Evolutionary conservation across 2,329 filamentous ascomycete species (phyloP), one percentile per base, ranked within the genome.

Genomic region (Epichloe gansuensis): DNA sequence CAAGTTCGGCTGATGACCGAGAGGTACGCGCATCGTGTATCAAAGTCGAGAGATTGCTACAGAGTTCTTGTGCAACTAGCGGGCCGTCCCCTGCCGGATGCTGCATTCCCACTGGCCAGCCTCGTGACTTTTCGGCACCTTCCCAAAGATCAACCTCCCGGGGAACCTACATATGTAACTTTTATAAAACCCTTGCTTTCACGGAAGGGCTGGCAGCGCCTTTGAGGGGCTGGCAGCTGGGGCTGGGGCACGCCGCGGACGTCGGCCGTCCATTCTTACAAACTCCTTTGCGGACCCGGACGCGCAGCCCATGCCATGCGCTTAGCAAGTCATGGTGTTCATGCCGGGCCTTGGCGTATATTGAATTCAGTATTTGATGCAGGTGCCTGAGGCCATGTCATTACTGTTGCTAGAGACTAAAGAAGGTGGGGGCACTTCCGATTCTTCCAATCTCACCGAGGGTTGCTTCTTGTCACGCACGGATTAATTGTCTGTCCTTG

Each of bases 51-150:
- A 23, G 42, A 44, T 44, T 44, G 17, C 21, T 25, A 25, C 23
- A 4, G 23, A 11, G 28, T 31, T 9, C 28, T 31, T 31, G 4
- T 41, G 37, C 47, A 35, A 35, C 13, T 45, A 28, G 17, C 13
- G n/a, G 13, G 31, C 12, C 23, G 48, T 46, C 31, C 52, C 52
- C 46, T 49, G 51, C 37, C 46, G 21, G 34, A 39, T 34, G 46
- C 51, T 44, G 44, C 44, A 28, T 44, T 46, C 52, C 52, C 28
- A 31, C 28, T 31, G 8, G 28, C 28, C 28, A 50, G 51, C 51
- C 52, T 39, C 52, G 41, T 52, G 41, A 52, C 43, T 54, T 53
- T 53, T 42, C 21, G 28, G 43, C 15, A 12, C 21, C 28, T 21
- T 21, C 17, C 17, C 17, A 21, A 21, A 21, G 17, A 2, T 21